phyloP scores from a whole-genome alignment of 2,329 filamentous ascomycete species.

The Aspergillus japonicus region DNA sequence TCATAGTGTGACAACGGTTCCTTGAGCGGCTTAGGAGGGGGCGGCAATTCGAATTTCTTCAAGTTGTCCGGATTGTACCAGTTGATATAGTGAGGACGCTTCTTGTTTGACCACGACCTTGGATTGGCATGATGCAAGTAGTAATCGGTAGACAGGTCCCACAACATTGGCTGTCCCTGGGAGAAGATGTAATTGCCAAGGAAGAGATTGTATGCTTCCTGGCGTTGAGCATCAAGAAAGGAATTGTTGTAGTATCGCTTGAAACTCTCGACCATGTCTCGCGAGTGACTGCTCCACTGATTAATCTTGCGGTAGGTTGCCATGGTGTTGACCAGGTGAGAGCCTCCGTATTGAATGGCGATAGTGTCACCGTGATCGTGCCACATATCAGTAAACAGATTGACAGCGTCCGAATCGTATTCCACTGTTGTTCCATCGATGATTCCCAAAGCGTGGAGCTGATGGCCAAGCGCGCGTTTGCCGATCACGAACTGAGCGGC shows the following conservation, averaged over 20 bases:
- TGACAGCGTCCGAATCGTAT: conserved; percentile 94
- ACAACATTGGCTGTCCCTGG: conserved; percentile 88
- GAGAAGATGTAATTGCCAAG: conserved; percentile 91
- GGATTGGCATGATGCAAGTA: conserved; percentile 91
- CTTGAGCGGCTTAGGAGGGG: conserved; percentile 33
- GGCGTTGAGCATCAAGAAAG: conserved; percentile 93
- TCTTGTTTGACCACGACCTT: conserved; percentile 65
- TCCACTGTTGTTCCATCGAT: conserved; percentile 75
- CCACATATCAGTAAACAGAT: conserved; percentile 97
- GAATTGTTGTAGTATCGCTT: conserved; percentile 99
- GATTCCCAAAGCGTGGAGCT: conserved; percentile 87
- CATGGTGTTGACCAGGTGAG: conserved; percentile 98
- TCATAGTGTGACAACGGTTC: conserved; percentile 62
- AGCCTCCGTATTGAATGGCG: conserved; percentile 94
- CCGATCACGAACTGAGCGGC: conserved; percentile 97
- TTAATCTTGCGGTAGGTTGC: conserved; percentile 98
- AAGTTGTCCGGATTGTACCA: conserved; percentile 82
- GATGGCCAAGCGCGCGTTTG: conserved; percentile 86
- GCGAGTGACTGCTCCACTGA: conserved; percentile 94
- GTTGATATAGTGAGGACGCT: conserved; percentile 71
- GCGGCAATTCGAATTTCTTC: conserved; percentile 60
- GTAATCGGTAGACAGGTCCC: conserved; percentile 93
- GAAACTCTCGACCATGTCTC: conserved; percentile 99
- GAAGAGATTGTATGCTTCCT: conserved; percentile 97
- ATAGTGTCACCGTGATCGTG: conserved; percentile 98